Evolutionary conservation across 2,329 filamentous ascomycete species (phyloP).

Genomic region (Verticillium nonalfalfae): DNA sequence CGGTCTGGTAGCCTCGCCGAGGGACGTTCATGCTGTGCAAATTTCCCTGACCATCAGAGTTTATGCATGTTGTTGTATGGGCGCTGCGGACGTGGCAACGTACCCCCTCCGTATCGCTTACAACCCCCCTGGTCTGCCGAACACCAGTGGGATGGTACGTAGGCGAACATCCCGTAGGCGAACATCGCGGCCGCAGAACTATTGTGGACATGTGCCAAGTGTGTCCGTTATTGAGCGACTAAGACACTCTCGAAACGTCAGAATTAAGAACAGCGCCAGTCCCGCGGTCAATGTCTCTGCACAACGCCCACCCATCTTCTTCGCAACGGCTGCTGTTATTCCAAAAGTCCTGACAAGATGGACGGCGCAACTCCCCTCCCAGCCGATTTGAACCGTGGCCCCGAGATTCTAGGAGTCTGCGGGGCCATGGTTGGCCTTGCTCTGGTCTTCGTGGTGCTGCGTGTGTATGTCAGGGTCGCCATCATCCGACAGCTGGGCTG

Average conservation of each 20-base stretch:
- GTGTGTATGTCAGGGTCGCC: slow-evolving; percentile 18
- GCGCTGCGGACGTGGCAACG: not conserved
- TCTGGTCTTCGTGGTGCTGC: slow-evolving; percentile 14
- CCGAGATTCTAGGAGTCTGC: slow-evolving; percentile 21
- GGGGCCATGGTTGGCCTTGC: slow-evolving; percentile 17
- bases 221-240: not conserved
- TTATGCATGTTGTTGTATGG: not conserved
- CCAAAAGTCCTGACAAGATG: slow-evolving; percentile 5
- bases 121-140: not conserved
- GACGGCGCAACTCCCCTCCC: slow-evolving; percentile 6
- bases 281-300: not conserved
- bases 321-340: not conserved
- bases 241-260: not conserved
- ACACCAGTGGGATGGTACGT: not conserved
- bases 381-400: slow-evolving; percentile 20
- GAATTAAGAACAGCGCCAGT: not conserved
- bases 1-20: not conserved
- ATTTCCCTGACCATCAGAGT: not conserved
- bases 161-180: too few species aligned
- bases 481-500: slow-evolving; percentile 16
- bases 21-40: not conserved
- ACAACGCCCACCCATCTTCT: not conserved
- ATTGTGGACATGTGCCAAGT: not conserved
- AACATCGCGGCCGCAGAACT: not conserved
- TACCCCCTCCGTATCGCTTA: not conserved